Percentiles rank a stretch among this genome's conserved stretches.
These are phyloP conservation scores for Hymenoscyphus scutula DNA, from an alignment of 2,329 filamentous ascomycete species.

Conservation along the genomic window DNA sequence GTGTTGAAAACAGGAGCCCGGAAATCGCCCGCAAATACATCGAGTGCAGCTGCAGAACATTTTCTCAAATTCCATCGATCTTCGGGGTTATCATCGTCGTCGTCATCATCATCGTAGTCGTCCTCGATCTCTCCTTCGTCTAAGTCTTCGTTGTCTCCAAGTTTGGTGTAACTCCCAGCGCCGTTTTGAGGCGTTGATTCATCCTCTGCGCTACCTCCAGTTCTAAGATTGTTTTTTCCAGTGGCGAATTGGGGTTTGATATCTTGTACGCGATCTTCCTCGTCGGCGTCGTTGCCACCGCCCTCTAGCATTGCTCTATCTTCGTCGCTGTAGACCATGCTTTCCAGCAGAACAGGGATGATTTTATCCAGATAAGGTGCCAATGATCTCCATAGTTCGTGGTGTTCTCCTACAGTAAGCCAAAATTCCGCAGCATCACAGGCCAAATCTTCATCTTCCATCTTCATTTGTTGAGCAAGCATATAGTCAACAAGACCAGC, in stretches of 20 bases:
- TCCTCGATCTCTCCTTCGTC: conserved; percentile 87
- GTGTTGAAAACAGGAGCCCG: conserved; percentile 83
- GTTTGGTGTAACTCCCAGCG: conserved; percentile 54
- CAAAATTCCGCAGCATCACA: conserved; percentile 97
- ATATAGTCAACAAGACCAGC: conserved; percentile 89
- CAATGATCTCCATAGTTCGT: conserved; percentile 72
- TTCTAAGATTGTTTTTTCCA: conserved; percentile 50
- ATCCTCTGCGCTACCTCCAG: conserved; percentile 43
- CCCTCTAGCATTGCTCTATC: conserved; percentile 83
- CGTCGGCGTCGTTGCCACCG: conserved; percentile 84
- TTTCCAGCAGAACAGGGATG: conserved; percentile 84
- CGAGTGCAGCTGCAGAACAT: conserved; percentile 91
- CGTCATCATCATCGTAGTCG: conserved; percentile 64
- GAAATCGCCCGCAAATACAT: conserved; percentile 91
- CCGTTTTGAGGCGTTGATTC: conserved; percentile 35
- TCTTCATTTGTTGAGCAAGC: conserved; percentile 78
- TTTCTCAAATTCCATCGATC: conserved; percentile 95
- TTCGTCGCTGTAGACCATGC: conserved; percentile 95
- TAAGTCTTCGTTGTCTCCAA: conserved; percentile 68
- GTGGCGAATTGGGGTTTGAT: conserved; percentile 92
- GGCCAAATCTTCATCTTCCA: conserved; percentile 81
- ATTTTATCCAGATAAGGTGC: conserved; percentile 79
- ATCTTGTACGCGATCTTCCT: conserved; percentile 86
- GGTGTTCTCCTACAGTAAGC: conserved; percentile 88
- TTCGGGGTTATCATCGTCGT: conserved; percentile 79